Evolutionary conservation across 108 stramenopile genomes (phyloP).

Genomic region (Phaeodactylum tricornutum): DNA sequence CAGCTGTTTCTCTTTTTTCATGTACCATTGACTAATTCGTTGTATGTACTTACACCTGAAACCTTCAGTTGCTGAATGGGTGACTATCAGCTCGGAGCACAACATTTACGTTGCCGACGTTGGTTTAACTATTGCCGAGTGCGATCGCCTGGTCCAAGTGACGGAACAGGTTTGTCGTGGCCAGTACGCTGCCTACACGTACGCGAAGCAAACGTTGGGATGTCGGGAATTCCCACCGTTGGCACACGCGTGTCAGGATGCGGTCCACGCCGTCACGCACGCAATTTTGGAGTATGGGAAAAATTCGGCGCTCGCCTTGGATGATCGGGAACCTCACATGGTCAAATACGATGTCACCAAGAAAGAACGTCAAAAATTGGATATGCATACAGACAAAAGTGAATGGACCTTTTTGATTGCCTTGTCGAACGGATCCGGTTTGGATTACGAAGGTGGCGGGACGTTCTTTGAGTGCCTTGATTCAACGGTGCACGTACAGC

Average conservation of each 20-base stretch:
- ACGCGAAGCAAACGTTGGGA: constrained; percentile 75
- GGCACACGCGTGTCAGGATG: constrained; percentile 22
- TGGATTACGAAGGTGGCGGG: constrained; percentile 66
- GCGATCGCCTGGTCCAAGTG: constrained; percentile 37
- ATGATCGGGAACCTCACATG: constrained; percentile 70
- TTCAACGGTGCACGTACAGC: constrained; percentile 49
- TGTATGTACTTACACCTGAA: background rate
- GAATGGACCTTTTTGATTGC: constrained; percentile 77
- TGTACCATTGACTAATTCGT: background rate
- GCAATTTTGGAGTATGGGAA: constrained; percentile 14
- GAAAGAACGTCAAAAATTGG: constrained; percentile 64
- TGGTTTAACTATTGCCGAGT: constrained; percentile 33
- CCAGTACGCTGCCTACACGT: constrained; percentile 59
- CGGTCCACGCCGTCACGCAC: constrained; percentile 29
- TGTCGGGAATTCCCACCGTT: constrained; percentile 56
- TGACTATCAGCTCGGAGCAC: constrained; percentile 38
- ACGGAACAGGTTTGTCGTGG: constrained; percentile 53
- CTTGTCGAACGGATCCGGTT: constrained; percentile 49
- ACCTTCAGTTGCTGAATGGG: constrained; percentile 38
- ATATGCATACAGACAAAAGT: constrained; percentile 72
- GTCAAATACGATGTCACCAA: constrained; percentile 65
- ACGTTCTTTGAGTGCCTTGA: constrained; percentile 64
- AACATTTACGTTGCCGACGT: constrained; percentile 57
- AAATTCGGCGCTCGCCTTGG: constrained; percentile 26
- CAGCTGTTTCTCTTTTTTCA: background rate